These are phyloP conservation scores for Pseudogymnoascus sp. DNA, from an alignment of 2,329 filamentous ascomycete species.

Conservation along the genomic window DNA sequence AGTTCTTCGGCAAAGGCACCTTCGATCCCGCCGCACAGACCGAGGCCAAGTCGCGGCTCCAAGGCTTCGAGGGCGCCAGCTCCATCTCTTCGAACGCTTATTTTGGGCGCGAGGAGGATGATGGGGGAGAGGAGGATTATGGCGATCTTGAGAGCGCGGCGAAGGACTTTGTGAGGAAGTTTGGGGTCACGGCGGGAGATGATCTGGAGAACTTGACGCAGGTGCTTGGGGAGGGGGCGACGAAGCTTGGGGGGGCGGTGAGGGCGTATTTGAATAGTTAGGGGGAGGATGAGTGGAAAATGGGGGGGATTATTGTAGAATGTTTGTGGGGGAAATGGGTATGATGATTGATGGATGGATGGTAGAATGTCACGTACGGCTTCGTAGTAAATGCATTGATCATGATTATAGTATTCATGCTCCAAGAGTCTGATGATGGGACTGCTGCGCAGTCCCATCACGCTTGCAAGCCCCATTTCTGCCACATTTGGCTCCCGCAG, in stretches of 20 bases:
- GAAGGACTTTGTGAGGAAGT: conserved; percentile 91
- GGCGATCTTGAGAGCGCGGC: conserved; percentile 88
- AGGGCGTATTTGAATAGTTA: conserved; percentile 47
- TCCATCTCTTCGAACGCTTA: conserved; percentile 95
- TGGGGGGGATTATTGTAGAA: neutral
- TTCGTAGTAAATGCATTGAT: neutral
- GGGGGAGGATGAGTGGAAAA: neutral
- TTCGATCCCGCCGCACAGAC: conserved; percentile 73
- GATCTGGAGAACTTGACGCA: conserved; percentile 85
- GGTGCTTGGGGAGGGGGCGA: conserved; percentile 77
- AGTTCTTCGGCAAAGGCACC: conserved; percentile 88
- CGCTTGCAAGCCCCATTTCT: too few relatives aligned
- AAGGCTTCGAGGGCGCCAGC: conserved; percentile 86
- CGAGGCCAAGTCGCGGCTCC: conserved; percentile 79
- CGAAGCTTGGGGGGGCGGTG: conserved; percentile 69
- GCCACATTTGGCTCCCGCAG: too few relatives aligned
- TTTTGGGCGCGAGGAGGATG: conserved; percentile 87
- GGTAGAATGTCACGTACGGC: neutral
- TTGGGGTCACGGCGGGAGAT: conserved; percentile 91
- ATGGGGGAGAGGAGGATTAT: conserved; percentile 65
- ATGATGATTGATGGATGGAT: neutral
- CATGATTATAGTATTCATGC: neutral
- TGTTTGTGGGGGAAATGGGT: neutral
- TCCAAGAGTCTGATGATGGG: neutral
- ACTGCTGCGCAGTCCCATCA: too few relatives aligned